Evolutionary conservation across 225 moss, liverwort and hornwort species (phyloP), one percentile per base, ranked within the genome.

Genomic region (Lunularia cruciata): DNA sequence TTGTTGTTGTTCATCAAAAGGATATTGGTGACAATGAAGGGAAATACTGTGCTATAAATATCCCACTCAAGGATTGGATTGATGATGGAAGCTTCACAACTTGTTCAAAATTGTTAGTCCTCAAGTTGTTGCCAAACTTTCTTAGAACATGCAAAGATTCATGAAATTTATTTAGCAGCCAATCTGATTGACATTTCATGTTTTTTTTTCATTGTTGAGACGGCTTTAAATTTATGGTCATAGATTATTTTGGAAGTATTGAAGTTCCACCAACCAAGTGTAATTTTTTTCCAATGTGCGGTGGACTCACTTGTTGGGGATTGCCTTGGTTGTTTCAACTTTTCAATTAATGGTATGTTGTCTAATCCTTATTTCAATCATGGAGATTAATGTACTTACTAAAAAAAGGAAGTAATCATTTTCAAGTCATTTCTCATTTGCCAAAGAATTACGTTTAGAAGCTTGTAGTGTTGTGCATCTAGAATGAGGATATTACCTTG

Each of bases 241-340:
- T 81, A 95, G 92, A 90, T 98, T 31, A 98, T 98, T 13, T 77
- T 85, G 20, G 93, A 93, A 71, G 96, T 98, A 23, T 89, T 98
- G 32, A 93, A 98, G 70, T 78, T 98, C 11, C 93, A 91, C 80
- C 96, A 98, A 74, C 96, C 96, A 42, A 89, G 96, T 80, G 93
- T 88, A 23, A 83, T 98, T 78, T 93, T 98, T 68, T 85, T 98
- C 65, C 96, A 98, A 79, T 98, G 96, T 76, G 96, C 93, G 63
- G 96, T 93, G 52, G 96, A 98, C 60, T 98, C 96, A 48, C 93
- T 98, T 73, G 92, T 93, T 39, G 96, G 96, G 55, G 96, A 98
- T 77, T 93, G 96, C 68, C 85, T 98, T 59, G 96, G 96, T 48
- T 98, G 96, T 78, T 98, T 98, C 71, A 98, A 98, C 73, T 89